Evolutionary conservation across 352 stramenopile species (phyloP).

Genomic region (Phytophthora citricola): DNA sequence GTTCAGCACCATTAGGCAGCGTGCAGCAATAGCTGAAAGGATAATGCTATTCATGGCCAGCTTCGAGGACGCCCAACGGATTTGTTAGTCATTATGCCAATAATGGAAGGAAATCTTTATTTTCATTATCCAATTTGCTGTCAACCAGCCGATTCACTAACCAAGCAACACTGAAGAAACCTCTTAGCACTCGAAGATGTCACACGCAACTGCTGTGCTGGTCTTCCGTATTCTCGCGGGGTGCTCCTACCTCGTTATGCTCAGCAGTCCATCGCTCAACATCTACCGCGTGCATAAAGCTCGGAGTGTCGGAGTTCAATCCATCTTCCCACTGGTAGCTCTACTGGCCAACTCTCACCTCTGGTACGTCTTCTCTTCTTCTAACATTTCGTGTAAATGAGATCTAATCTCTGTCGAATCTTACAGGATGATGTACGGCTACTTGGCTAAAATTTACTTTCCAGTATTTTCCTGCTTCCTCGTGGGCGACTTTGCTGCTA

Average conservation of each 20-base stretch:
- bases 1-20: not conserved
- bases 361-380: conserved; percentile 23
- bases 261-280: conserved; percentile 36
- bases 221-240: conserved; percentile 37
- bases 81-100: conserved; percentile 5
- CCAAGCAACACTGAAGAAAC: not conserved
- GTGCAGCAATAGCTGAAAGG: not conserved
- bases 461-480: conserved; percentile 46
- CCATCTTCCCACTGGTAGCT: conserved; percentile 43
- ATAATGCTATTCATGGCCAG: conserved; percentile 12
- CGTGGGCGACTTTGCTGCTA: conserved; percentile 33
- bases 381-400: not conserved
- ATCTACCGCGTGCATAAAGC: conserved; percentile 39
- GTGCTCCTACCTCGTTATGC: conserved; percentile 36
- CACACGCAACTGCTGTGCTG: conserved; percentile 26
- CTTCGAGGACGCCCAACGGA: conserved; percentile 18
- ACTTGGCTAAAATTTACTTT: conserved; percentile 44
- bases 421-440: conserved; percentile 51
- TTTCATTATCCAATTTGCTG: conserved; percentile 16
- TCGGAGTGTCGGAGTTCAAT: conserved; percentile 36
- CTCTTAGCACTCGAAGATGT: conserved; percentile 16
- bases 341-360: conserved; percentile 45
- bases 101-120: not conserved
- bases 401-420: not conserved
- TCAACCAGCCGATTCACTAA: not conserved